These are phyloP conservation scores for Melastoma candidum DNA, from an alignment of 441 rosid genomes.

Conservation along the genomic window DNA sequence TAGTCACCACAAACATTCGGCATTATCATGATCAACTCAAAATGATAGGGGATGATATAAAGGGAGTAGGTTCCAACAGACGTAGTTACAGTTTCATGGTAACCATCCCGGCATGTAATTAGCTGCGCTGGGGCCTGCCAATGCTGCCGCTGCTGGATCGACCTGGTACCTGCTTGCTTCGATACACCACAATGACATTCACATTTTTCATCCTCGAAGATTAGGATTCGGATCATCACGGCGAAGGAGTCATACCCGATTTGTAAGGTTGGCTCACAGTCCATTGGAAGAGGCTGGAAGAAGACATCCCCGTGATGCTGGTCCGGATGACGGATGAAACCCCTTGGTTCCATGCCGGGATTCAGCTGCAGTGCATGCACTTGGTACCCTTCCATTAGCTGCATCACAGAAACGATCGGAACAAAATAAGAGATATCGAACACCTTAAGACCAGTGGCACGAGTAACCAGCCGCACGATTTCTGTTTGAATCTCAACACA, in stretches of 20 bases:
- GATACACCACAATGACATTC: not conserved
- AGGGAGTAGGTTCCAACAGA: too few relatives aligned
- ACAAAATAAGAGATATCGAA: too few relatives aligned
- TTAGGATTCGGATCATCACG: too few relatives aligned
- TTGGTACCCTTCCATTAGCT: slow-evolving; percentile 92
- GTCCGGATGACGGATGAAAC: slow-evolving; percentile 36
- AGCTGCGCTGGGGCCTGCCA: slow-evolving; percentile 71
- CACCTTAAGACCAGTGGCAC: too few relatives aligned
- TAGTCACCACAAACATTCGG: too few relatives aligned
- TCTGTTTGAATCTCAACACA: too few relatives aligned
- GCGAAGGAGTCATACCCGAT: slow-evolving; percentile 46
- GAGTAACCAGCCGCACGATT: too few relatives aligned
- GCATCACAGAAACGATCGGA: slow-evolving; percentile 3
- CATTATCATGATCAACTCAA: too few relatives aligned
- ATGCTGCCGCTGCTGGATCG: slow-evolving; percentile 42
- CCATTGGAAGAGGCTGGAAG: slow-evolving; percentile 55
- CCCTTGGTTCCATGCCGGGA: slow-evolving; percentile 50
- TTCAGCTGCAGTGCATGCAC: slow-evolving; percentile 55
- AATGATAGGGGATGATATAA: too few relatives aligned
- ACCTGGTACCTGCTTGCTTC: slow-evolving; percentile 41
- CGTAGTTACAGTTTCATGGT: slow-evolving; percentile 29
- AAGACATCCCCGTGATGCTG: slow-evolving; percentile 60
- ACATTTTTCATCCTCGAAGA: not conserved
- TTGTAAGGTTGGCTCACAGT: slow-evolving; percentile 86
- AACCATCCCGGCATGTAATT: slow-evolving; percentile 92